Base-by-base conservation (phyloP, 2,329 filamentous ascomycete species). In the Ophiostoma ulmi region DNA sequence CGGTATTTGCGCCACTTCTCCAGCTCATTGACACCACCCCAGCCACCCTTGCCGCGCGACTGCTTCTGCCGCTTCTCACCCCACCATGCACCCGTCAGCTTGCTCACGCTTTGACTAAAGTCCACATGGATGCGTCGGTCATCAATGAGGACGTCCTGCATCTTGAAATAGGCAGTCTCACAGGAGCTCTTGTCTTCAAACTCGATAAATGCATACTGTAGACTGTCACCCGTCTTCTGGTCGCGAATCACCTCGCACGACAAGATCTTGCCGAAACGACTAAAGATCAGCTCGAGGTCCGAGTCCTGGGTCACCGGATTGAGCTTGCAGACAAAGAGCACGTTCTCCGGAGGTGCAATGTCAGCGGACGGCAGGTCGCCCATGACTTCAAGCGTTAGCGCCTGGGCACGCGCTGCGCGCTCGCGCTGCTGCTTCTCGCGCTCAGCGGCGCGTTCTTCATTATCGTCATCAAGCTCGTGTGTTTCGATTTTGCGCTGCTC, bases 131-230 rank as follows among this genome's bases (percentile, higher is more conserved):
- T 99, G 61, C 95, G 90, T 74, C 97, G 92, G 76, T 99, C 95
- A 77, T 99, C 95, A 74, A 99, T 98, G 70, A 99, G 82, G 1
- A 98, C 94, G 1, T 91, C 93, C 79, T 99, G 93, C 95, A 99
- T 99, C 81, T 99, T 99, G 83, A 96, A 95, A 77, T 97, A 99
- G 2, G 95, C 95, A 69, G 92, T 88, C 80, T 99, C 95, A 79
- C 95, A 98, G 69, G 94, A 91, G 75, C 90, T 88, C 80, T 97
- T 95, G 70, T 96, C 91, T 72, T 94, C 92, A 76, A 94, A 99
- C 78, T 99, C 95, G 77, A 99, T 96, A 75, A 99, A 99, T 1
- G 95, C 93, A 78, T 99, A 99, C 79, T 99, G 95, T 67, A 99
- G 81, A 77, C 93, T 97, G 80, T 99, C 95, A 4, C 93, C 93